Conservation (phyloP, 192 early-diverging fungal genomes). For the Mortierella alpina region DNA sequence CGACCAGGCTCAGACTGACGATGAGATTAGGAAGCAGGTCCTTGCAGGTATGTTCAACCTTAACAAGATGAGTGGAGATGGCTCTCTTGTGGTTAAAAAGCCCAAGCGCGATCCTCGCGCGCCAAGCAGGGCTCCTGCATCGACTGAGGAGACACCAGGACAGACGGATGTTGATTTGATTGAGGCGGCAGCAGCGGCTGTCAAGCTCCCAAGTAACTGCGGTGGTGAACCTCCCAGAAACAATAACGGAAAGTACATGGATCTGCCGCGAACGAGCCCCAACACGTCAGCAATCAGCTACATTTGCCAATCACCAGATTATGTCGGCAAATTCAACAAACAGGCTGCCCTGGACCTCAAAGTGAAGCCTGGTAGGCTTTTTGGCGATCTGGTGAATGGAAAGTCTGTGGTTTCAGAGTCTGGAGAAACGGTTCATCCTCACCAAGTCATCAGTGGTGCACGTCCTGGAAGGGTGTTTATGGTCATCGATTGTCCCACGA, state of each 20-base stretch:
- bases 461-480: conserved; percentile 75
- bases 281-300: conserved; percentile 69
- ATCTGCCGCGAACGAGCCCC: conserved; percentile 62
- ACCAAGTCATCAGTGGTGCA: conserved; percentile 71
- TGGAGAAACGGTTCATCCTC: conserved; percentile 77
- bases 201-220: not conserved
- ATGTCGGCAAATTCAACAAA: conserved; percentile 85
- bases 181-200: conserved; percentile 9
- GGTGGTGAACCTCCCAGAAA: conserved; percentile 1
- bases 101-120: conserved; percentile 9
- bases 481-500: conserved; percentile 74
- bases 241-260: conserved; percentile 8
- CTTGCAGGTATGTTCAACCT: conserved; percentile 35
- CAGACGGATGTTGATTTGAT: conserved; percentile 30
- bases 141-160: conserved; percentile 4
- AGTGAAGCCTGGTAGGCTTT: conserved; percentile 72
- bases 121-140: conserved; percentile 3
- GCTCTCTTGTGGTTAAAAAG: conserved; percentile 18
- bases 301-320: conserved; percentile 77
- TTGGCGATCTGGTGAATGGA: conserved; percentile 70
- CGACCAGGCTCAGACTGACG: not conserved
- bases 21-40: conserved; percentile 17
- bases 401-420: conserved; percentile 65
- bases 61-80: not conserved
- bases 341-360: conserved; percentile 74